Conservation (phyloP, 1,139 yeast genomes). For the Eremothecium sinecaudum region DNA sequence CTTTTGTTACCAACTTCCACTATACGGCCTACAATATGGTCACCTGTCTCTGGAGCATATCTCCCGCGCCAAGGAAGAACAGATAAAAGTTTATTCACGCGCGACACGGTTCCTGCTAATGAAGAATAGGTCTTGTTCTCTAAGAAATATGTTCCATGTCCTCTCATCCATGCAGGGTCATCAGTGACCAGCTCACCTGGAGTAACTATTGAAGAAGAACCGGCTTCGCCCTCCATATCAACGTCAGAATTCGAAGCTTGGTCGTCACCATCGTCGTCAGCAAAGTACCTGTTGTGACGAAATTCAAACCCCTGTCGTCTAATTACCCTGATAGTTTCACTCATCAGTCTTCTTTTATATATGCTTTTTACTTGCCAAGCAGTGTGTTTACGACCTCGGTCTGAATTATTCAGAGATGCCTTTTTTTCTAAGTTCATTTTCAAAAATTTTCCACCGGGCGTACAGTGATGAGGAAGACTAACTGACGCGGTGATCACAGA, state of each 20-base stretch:
- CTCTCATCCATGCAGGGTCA: constrained; percentile 97
- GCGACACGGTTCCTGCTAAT: constrained; percentile 81
- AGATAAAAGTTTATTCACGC: constrained; percentile 78
- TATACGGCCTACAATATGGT: constrained; percentile 87
- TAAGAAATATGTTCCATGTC: constrained; percentile 88
- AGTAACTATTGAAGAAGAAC: constrained; percentile 48
- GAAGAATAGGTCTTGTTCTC: constrained; percentile 69
- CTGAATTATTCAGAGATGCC: no score
- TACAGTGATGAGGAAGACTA: background rate
- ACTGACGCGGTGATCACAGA: background rate
- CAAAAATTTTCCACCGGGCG: constrained; percentile 3
- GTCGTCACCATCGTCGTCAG: constrained; percentile 12
- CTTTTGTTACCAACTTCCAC: constrained; percentile 89
- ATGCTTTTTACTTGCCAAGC: no score
- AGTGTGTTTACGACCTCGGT: no score
- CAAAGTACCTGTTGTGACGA: constrained; percentile 8
- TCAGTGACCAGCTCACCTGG: constrained; percentile 97
- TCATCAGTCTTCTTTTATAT: constrained; percentile 19
- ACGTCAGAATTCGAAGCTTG: constrained; percentile 13
- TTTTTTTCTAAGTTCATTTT: background rate
- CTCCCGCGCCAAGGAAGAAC: constrained; percentile 82
- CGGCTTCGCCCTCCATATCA: constrained; percentile 16
- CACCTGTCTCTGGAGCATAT: constrained; percentile 91
- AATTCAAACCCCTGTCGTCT: constrained; percentile 24
- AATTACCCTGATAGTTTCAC: constrained; percentile 25